A percentile compares a stretch with the other conserved stretches of the same genome.
Conservation (phyloP, 257 asterid species). For the Verbena officinalis region DNA sequence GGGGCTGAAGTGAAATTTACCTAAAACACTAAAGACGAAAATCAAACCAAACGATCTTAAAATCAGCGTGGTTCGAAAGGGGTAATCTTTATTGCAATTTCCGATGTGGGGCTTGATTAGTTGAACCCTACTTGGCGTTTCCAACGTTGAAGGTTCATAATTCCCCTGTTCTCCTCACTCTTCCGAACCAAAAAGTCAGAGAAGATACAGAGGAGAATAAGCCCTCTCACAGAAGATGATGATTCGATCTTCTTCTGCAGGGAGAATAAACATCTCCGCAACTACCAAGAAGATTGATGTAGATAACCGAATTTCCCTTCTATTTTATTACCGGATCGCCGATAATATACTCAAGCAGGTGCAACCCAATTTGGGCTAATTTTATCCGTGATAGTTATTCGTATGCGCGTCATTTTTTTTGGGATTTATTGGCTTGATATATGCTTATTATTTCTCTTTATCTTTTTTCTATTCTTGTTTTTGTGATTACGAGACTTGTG, state of each 20-base stretch:
- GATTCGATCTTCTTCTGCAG: constrained; percentile 55
- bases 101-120: too few relatives aligned
- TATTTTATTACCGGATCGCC: constrained; percentile 70
- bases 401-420: not conserved
- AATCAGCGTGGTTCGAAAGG: not conserved
- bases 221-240: constrained; percentile 33
- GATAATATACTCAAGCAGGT: constrained; percentile 88
- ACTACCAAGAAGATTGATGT: constrained; percentile 69
- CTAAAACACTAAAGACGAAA: not conserved
- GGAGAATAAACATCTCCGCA: constrained; percentile 62
- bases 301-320: constrained; percentile 67
- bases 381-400: not conserved
- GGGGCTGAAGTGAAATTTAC: not conserved
- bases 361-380: not conserved
- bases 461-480: not conserved
- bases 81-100: not conserved
- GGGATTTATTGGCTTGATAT: not conserved
- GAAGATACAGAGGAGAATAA: not conserved
- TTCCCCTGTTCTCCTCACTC: constrained; percentile 2
- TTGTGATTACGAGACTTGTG: not conserved
- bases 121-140: not conserved
- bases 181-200: constrained; percentile 16
- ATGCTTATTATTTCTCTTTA: not conserved
- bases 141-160: not conserved
- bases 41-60: not conserved